Base-by-base conservation (phyloP, 2,329 filamentous ascomycete genomes). In the Cladosporium sp. region DNA sequence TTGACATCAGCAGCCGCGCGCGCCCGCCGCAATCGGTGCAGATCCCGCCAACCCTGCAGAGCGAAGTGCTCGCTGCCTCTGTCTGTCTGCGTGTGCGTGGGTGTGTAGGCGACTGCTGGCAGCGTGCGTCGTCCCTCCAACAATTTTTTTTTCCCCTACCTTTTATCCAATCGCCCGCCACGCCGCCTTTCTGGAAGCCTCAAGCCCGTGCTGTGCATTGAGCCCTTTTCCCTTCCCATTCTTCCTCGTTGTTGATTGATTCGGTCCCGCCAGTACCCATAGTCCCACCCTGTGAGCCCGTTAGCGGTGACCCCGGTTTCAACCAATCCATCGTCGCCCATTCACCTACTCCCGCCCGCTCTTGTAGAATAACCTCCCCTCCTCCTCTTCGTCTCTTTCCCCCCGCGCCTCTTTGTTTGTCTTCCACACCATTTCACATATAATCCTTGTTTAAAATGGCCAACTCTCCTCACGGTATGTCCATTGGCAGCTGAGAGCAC, bases 381-480 rank as follows among this genome's bases (percentile, higher is more conserved):
- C 13, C 18, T 20, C 36, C 24, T 20, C n/a, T n/a, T n/a, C n/a
- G n/a, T n/a, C n/a, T n/a, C n/a, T n/a, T n/a, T 15, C 27, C 15
- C 43, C 15, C 20, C 27, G 20, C 20, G 30, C 43, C n/a, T 50
- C 47, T 43, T 45, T 41, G 47, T 29, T 50, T 44, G 38, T 43
- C 18, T 30, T 30, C n/a, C 32, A 36, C 32, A 36, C 22, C 22
- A 27, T 27, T 36, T 36, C 47, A 38, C 34, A 51, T 50, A 39
- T 29, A 43, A 42, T 13, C n/a, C n/a, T n/a, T n/a, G n/a, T 18
- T 22, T 43, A 59, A 36, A 34, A 77, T 77, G 75, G 75, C 75
- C 51, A 78, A 78, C 62, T 65, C 74, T 65, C 75, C 75, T 55
- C 75, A 78, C 63, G 74, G 74, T 75, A 64, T 53, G 68, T 54